Conservation (phyloP, 176 grass and related monocot species). For the sorghum (Sorghum bicolor) region DNA sequence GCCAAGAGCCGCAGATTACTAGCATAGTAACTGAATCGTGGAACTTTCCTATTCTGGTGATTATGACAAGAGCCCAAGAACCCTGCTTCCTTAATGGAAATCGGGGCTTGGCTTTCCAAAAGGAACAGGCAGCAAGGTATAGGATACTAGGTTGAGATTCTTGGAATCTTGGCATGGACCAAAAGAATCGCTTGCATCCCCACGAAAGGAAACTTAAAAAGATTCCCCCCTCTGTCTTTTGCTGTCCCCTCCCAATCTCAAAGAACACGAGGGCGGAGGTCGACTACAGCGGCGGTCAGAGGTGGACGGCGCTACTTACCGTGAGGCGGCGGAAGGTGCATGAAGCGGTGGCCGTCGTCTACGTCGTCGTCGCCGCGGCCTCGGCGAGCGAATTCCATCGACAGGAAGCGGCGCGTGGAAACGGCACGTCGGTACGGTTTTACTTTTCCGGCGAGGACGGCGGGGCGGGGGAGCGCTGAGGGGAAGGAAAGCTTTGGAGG, state of each 20-base stretch:
- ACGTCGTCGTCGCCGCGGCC: neutral
- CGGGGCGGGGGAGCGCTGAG: neutral
- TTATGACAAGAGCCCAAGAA: neutral
- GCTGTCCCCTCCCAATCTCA: neutral
- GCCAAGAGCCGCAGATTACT: neutral
- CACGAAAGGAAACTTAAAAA: neutral
- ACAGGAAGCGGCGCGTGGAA: neutral
- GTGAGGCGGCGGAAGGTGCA: neutral
- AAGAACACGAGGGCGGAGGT: neutral
- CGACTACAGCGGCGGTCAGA: neutral
- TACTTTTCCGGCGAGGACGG: neutral
- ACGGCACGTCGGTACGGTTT: neutral
- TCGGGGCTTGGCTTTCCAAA: no score
- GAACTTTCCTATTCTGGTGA: neutral
- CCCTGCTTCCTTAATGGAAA: neutral
- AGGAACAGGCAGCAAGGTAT: no score
- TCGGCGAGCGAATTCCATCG: conserved; percentile 42
- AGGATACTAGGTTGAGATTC: neutral
- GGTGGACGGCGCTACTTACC: neutral
- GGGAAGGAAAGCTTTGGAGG: neutral
- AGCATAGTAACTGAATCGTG: neutral
- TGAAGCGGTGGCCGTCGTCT: neutral
- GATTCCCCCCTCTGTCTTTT: neutral
- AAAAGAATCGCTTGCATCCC: neutral
- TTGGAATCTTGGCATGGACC: neutral